Conservation (phyloP, 2,329 filamentous ascomycete species). For the Aspergillus aculeatinus region DNA sequence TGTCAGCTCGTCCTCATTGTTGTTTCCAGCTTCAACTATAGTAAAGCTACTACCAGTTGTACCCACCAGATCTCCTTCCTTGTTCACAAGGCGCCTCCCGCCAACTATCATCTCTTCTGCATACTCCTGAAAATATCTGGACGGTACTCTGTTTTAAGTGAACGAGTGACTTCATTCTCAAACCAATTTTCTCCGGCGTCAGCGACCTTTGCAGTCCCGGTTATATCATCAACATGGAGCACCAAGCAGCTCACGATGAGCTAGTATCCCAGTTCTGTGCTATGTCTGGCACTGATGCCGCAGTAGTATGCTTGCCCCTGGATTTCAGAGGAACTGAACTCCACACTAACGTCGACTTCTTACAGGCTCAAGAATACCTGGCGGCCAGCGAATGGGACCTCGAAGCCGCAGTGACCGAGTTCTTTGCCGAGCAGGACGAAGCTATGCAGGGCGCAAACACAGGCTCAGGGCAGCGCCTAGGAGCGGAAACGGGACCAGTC, state of each 20-base stretch:
- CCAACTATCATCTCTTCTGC: too few species aligned
- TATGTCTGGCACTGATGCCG: constrained; percentile 54
- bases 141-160: neutral
- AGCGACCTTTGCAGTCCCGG: neutral
- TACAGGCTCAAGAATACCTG: constrained; percentile 67
- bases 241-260: constrained; percentile 40
- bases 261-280: constrained; percentile 54
- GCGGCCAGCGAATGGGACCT: constrained; percentile 66
- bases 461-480: constrained; percentile 25
- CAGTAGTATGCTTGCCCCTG: constrained; percentile 43
- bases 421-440: constrained; percentile 54
- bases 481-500: constrained; percentile 23
- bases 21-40: too few species aligned
- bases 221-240: constrained; percentile 32
- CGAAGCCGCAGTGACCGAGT: constrained; percentile 60
- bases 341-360: constrained; percentile 1
- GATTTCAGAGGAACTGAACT: neutral
- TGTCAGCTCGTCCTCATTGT: too few species aligned
- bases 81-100: too few species aligned
- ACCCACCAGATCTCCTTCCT: neutral
- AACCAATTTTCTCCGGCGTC: neutral
- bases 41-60: too few species aligned
- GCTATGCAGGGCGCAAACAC: constrained; percentile 33
- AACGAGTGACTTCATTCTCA: neutral
- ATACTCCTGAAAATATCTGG: neutral